Conservation (phyloP, 2,329 filamentous ascomycete species). For the Hyphodiscus sp. region DNA sequence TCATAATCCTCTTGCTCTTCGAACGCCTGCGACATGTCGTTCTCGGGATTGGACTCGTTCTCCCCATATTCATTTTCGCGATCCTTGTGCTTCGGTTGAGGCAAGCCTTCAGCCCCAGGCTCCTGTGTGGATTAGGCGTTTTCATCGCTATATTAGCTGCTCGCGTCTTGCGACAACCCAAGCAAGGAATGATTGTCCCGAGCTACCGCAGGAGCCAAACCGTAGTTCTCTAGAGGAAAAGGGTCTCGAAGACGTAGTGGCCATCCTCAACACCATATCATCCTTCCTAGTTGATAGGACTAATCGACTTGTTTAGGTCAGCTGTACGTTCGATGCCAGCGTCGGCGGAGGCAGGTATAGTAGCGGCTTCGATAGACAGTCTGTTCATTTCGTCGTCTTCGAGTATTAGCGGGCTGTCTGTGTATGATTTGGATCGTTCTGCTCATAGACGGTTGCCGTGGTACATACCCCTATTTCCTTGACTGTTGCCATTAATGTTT, state of each 20-base stretch:
- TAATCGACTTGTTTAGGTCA: not conserved
- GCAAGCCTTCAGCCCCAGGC: not conserved
- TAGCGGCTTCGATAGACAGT: no score
- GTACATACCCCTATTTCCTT: slow-evolving; percentile 2
- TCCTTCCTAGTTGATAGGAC: not conserved
- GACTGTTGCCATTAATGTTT: no score
- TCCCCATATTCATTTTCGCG: slow-evolving; percentile 2
- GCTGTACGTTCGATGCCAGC: not conserved
- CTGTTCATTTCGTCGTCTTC: not conserved
- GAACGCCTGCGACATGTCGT: slow-evolving; percentile 2
- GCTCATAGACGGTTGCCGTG: not conserved
- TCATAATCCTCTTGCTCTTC: slow-evolving; percentile 5
- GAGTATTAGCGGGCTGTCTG: not conserved
- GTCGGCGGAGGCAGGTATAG: no score
- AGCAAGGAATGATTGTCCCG: not conserved
- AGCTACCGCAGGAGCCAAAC: not conserved
- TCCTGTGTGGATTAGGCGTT: not conserved
- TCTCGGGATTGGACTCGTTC: slow-evolving; percentile 5
- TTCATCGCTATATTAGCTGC: slow-evolving; percentile 2
- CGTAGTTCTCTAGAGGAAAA: not conserved
- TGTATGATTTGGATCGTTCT: slow-evolving; percentile 1
- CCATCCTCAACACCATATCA: slow-evolving; percentile 3
- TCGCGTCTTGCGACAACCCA: slow-evolving; percentile 1
- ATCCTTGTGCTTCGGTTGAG: slow-evolving; percentile 1
- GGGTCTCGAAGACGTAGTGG: no score